Conservation (phyloP, 805 yeast species). For the Wickerhamomyces canadensis region DNA sequence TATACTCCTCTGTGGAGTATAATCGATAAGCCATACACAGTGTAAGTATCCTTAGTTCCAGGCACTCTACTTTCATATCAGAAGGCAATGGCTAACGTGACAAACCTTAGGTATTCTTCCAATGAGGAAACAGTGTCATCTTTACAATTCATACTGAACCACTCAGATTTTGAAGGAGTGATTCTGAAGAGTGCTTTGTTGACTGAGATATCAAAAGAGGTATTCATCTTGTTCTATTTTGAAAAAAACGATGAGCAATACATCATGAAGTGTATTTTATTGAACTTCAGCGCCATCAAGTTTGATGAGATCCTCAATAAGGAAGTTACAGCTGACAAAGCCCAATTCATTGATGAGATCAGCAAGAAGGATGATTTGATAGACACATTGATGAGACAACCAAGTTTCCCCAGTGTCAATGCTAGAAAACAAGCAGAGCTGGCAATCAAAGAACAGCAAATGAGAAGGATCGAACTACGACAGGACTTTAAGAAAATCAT, state of each 20-base stretch:
- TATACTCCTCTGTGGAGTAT: conserved; percentile 23
- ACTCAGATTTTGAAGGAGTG: conserved; percentile 9
- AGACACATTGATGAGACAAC: conserved; percentile 17
- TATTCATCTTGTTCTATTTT: conserved; percentile 17
- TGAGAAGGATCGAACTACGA: conserved; percentile 9
- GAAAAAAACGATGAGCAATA: conserved; percentile 8
- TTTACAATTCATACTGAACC: conserved; percentile 14
- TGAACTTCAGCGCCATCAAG: conserved; percentile 12
- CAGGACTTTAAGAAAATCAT: conserved; percentile 16
- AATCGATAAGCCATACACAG: conserved; percentile 22
- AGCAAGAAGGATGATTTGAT: conserved; percentile 20
- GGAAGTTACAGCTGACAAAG: conserved; percentile 1
- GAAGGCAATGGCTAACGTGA: no score
- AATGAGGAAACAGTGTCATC: conserved; percentile 7
- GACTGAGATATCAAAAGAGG: conserved; percentile 5
- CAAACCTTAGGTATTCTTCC: conserved; percentile 14
- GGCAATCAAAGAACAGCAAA: conserved; percentile 15
- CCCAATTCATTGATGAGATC: conserved; percentile 17
- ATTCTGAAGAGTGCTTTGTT: conserved; percentile 13
- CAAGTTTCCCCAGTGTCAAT: conserved; percentile 11
- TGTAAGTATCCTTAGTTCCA: conserved; percentile 14
- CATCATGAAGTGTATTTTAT: conserved; percentile 15
- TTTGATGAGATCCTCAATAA: conserved; percentile 6
- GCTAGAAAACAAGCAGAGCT: conserved; percentile 15
- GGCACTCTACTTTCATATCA: no score